phyloP scores from a whole-genome alignment of 2,329 filamentous ascomycete species.

The Botrytis cinerea region DNA sequence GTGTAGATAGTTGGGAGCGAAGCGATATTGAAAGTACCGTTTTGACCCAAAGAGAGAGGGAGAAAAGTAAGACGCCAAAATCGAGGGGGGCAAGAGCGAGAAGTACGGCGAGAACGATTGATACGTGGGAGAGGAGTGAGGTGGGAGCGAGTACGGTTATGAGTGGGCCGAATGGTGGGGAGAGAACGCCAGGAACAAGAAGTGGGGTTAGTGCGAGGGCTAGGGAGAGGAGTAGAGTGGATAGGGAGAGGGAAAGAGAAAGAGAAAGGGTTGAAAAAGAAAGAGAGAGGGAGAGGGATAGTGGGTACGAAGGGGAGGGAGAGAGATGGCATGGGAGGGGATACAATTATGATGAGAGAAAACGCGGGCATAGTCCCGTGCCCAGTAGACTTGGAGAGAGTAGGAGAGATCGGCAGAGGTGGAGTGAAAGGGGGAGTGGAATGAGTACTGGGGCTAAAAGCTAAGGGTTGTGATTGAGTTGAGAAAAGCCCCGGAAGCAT shows the following conservation, averaged over 20 bases:
- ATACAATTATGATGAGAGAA: conserved; percentile 22
- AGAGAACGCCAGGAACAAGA: neutral
- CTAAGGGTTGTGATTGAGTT: neutral
- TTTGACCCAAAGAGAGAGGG: conserved; percentile 1
- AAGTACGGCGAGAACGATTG: conserved; percentile 13
- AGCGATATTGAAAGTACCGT: conserved; percentile 7
- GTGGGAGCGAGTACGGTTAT: conserved; percentile 9
- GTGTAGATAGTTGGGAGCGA: conserved; percentile 15
- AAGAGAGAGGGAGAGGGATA: conserved; percentile 12
- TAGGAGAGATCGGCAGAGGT: conserved; percentile 22
- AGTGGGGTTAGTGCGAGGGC: conserved; percentile 7
- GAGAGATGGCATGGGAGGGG: conserved; percentile 14
- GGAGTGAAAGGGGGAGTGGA: conserved; percentile 15
- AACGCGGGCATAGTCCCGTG: conserved; percentile 14
- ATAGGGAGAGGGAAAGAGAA: conserved; percentile 2
- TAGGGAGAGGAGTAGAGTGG: conserved; percentile 7
- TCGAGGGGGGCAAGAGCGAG: neutral
- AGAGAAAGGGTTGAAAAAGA: neutral
- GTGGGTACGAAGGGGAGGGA: conserved; percentile 2
- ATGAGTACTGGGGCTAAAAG: neutral
- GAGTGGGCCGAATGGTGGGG: neutral
- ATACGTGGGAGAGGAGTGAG: conserved; percentile 17
- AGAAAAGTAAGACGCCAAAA: neutral
- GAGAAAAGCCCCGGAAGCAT: neutral
- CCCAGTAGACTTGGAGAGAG: conserved; percentile 16